Evolutionary conservation across 73 alveolate species (phyloP), one percentile per base, ranked within the genome.

Genomic region (Durusdinium trenchii): DNA sequence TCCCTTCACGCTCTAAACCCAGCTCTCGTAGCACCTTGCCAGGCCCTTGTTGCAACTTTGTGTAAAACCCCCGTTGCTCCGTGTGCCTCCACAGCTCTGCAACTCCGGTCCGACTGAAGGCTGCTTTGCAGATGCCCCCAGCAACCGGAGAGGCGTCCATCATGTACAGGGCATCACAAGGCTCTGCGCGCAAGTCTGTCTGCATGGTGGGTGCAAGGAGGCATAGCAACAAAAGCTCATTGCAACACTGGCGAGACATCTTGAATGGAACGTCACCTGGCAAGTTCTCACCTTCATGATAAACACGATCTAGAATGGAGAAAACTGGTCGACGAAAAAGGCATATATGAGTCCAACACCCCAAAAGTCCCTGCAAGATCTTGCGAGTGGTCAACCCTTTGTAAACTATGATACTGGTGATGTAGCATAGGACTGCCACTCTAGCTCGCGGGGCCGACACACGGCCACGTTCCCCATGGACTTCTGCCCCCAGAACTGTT

Each of bases 101-200:
- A 1, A 45, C 26, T 3, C 6, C 87, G 7, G 38, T 0, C 26
- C 14, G 3, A 0, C 61, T 46, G 38, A 78, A 12, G 0, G 75
- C 9, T 1, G 75, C 73, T 1, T 12, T 1, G 38, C 67, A 47
- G 1, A 82, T 51, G 46, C 93, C 71, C 1, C 51, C 93, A 28
- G 51, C 93, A 3, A n/a, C 1, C 6, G 93, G 93, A 35, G n/a
- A n/a, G 75, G 93, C 93, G 73, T 82, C 93, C 87, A 78, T 78
- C 26, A 7, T 0, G 30, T 0, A 78, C 57, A 78, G 40, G 16
- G 28, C 5, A 7, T 26, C 42, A 0, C 38, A 50, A 20, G 6
- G 7, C 0, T 0, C 6, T 2, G 43, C 87, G 6, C 61, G 57
- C 0, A 78, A 42, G 10, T 78, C 87, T 28, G 87, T 20, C 42